Evolutionary conservation across 225 moss, liverwort and hornwort genomes (phyloP).

Genomic region (Lunularia cruciata): DNA sequence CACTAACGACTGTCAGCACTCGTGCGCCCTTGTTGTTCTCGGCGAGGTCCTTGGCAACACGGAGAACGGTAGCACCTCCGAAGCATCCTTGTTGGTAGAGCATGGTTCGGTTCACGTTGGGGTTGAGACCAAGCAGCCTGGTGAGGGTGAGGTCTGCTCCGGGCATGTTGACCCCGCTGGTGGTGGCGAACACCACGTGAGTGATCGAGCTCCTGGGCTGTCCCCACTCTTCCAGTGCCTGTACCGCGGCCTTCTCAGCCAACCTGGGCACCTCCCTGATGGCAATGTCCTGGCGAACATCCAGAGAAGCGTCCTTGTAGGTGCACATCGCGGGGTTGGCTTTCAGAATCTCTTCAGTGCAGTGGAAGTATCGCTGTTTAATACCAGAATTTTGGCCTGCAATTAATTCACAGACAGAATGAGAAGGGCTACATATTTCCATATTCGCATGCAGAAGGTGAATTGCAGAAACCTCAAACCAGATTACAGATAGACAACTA

Average conservation of each 20-base stretch:
- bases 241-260: constrained; percentile 46
- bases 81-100: constrained; percentile 11
- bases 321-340: constrained; percentile 18
- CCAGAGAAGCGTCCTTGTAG: constrained; percentile 32
- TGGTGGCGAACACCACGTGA: constrained; percentile 8
- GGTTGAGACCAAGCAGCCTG: constrained; percentile 4
- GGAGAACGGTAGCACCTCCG: constrained; percentile 2
- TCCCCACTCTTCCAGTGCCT: constrained; percentile 15
- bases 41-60: constrained; percentile 12
- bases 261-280: constrained; percentile 62
- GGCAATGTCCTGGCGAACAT: constrained; percentile 46
- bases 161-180: constrained; percentile 16
- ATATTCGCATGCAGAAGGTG: background rate
- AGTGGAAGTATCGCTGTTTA: constrained; percentile 48
- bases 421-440: background rate
- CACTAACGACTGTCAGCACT: background rate
- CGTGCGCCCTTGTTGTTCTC: constrained; percentile 9
- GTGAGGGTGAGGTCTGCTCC: background rate
- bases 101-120: constrained; percentile 11
- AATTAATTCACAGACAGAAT: background rate
- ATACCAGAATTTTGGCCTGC: constrained; percentile 44
- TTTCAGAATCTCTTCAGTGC: constrained; percentile 37
- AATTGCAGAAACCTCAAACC: too few species aligned
- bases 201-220: constrained; percentile 10
- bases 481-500: too few species aligned